Percentiles rank a stretch among this genome's conserved stretches.
These are phyloP conservation scores for Mycena metata DNA, from an alignment of 768 basidiomycete genomes.

Conservation along the genomic window DNA sequence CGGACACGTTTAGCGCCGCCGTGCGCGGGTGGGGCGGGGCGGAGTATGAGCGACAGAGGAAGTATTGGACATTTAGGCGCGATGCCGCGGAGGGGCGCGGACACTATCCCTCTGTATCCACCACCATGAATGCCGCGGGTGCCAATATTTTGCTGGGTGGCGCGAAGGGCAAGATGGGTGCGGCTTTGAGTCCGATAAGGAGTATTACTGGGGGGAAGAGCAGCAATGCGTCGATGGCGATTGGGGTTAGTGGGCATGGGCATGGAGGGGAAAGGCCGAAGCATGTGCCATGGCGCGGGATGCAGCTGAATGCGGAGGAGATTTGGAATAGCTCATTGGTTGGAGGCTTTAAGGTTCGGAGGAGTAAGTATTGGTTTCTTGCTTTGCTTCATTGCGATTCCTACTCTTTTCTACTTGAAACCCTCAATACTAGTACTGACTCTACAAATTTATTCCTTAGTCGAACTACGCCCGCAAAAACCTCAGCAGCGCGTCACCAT, in stretches of 20 bases:
- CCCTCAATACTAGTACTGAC: too few species aligned
- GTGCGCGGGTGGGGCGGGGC: conserved; percentile 59
- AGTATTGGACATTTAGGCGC: conserved; percentile 72
- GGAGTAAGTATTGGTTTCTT: conserved; percentile 53
- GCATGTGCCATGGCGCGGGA: conserved; percentile 58
- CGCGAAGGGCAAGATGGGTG: too few species aligned
- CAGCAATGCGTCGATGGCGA: too few species aligned
- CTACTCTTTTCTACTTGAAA: conserved; percentile 3
- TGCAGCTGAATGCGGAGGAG: conserved; percentile 68
- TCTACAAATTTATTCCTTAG: conserved; percentile 43
- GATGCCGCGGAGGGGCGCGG: too few species aligned
- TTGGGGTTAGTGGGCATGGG: conserved; percentile 39
- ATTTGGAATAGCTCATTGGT: conserved; percentile 75
- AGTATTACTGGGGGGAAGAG: conserved; percentile 48
- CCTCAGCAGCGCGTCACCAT: conserved; percentile 79
- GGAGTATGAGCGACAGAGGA: conserved; percentile 57
- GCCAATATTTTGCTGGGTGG: too few species aligned
- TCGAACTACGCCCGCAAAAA: conserved; percentile 66
- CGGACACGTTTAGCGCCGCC: conserved; percentile 58
- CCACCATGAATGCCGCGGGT: too few species aligned
- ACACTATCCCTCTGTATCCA: too few species aligned
- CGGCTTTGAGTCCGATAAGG: conserved; percentile 44
- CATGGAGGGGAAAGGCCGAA: conserved; percentile 45
- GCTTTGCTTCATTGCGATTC: too few species aligned
- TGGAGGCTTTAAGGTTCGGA: conserved; percentile 74